A percentile compares a stretch with the other conserved stretches of the same genome.
Evolutionary conservation across 2,329 filamentous ascomycete species (phyloP).

Genomic region (Colletotrichum sidae): DNA sequence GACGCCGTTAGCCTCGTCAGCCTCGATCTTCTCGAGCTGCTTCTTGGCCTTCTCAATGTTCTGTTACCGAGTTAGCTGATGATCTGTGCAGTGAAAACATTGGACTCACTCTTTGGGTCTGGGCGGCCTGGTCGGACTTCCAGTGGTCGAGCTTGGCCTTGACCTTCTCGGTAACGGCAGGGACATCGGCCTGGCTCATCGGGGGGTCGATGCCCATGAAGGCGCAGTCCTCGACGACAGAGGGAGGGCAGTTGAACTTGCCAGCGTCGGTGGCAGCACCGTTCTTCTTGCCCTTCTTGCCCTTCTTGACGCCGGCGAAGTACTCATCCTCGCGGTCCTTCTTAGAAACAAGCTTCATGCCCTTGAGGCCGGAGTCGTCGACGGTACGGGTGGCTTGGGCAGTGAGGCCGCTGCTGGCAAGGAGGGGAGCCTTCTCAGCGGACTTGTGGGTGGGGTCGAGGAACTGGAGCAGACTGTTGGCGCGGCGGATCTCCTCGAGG

Average conservation of each 20-base stretch:
- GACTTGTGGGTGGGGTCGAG: conserved; percentile 80
- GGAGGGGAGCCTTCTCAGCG: conserved; percentile 73
- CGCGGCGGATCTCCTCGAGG: conserved; percentile 90
- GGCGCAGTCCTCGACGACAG: conserved; percentile 90
- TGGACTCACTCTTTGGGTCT: conserved; percentile 87
- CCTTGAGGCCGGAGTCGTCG: conserved; percentile 86
- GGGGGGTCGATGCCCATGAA: conserved; percentile 89
- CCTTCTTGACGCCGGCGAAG: conserved; percentile 83
- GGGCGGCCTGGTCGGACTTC: conserved; percentile 89
- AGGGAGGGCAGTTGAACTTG: conserved; percentile 85
- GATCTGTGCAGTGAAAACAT: neutral
- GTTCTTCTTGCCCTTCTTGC: conserved; percentile 87
- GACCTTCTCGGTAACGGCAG: conserved; percentile 85
- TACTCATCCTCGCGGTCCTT: conserved; percentile 90
- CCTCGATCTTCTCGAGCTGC: conserved; percentile 91
- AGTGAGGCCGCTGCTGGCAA: conserved; percentile 77
- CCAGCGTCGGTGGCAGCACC: conserved; percentile 57
- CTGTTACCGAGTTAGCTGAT: conserved; percentile 61
- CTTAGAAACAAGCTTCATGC: conserved; percentile 85
- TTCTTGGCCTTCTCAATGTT: conserved; percentile 97
- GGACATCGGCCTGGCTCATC: conserved; percentile 85
- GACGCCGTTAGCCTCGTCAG: conserved; percentile 66
- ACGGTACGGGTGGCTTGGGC: conserved; percentile 86
- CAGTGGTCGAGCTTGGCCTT: conserved; percentile 91
- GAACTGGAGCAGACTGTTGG: conserved; percentile 88